These are phyloP conservation scores for Colletotrichum musae DNA, from an alignment of 2,329 filamentous ascomycete species.

Conservation along the genomic window DNA sequence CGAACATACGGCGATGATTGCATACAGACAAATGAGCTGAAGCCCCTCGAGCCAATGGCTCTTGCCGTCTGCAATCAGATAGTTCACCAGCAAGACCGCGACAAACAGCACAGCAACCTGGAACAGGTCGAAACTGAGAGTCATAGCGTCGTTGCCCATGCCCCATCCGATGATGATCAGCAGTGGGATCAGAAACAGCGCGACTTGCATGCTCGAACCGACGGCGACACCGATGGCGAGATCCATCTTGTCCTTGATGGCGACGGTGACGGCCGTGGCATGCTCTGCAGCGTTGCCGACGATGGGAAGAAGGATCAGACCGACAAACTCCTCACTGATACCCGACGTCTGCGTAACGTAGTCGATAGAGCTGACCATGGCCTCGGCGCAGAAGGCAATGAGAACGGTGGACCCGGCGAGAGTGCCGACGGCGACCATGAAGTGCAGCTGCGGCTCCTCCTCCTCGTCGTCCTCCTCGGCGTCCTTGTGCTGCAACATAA, in stretches of 20 bases:
- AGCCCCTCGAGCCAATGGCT: constrained; percentile 88
- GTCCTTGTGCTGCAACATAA: constrained; percentile 61
- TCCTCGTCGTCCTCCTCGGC: constrained; percentile 79
- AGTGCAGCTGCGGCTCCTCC: constrained; percentile 81
- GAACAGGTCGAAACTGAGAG: constrained; percentile 88
- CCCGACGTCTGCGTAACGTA: constrained; percentile 72
- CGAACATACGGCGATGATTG: constrained; percentile 81
- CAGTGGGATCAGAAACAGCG: constrained; percentile 83
- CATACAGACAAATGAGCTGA: constrained; percentile 81
- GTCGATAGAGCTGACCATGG: constrained; percentile 82
- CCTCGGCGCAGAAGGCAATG: constrained; percentile 86
- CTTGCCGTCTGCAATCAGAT: constrained; percentile 85
- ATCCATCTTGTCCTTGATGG: constrained; percentile 89
- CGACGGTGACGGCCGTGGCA: constrained; percentile 84
- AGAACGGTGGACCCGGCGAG: constrained; percentile 81
- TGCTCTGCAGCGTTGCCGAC: constrained; percentile 89
- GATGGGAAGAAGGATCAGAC: constrained; percentile 84
- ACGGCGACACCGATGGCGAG: constrained; percentile 85
- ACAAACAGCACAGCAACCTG: constrained; percentile 90
- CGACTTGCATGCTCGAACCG: constrained; percentile 85
- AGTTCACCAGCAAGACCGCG: constrained; percentile 87
- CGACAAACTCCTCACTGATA: constrained; percentile 82
- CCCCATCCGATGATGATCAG: constrained; percentile 86
- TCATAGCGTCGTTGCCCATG: constrained; percentile 80
- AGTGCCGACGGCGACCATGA: constrained; percentile 79